These are phyloP conservation scores for Telopea speciosissima DNA, from an alignment of 177 flowering plant species.

Conservation along the genomic window DNA sequence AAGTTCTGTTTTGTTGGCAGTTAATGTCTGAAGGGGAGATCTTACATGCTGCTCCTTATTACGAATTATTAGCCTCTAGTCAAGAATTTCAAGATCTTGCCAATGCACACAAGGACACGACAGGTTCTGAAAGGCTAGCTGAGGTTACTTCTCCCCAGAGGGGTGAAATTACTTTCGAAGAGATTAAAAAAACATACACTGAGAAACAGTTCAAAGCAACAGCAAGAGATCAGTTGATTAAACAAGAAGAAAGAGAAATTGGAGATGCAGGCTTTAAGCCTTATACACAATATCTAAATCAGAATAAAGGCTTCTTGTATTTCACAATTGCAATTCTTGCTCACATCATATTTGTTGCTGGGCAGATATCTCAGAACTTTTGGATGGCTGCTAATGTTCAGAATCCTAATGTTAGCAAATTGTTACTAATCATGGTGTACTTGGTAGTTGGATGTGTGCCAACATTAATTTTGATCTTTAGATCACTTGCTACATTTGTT, in stretches of 20 bases:
- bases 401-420: conserved; percentile 27
- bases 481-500: conserved; percentile 28
- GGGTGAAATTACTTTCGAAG: conserved; percentile 13
- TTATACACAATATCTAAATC: conserved; percentile 53
- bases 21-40: conserved; percentile 55
- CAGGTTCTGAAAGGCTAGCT: conserved; percentile 33
- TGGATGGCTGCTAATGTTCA: conserved; percentile 66
- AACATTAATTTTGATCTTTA: conserved; percentile 21
- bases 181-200: conserved; percentile 18
- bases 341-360: conserved; percentile 32
- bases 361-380: conserved; percentile 40
- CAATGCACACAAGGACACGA: conserved; percentile 53
- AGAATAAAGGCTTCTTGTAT: conserved; percentile 44
- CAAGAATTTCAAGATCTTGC: conserved; percentile 50
- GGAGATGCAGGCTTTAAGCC: conserved; percentile 66
- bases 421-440: conserved; percentile 37
- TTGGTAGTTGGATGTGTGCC: conserved; percentile 31
- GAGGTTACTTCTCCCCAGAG: conserved; percentile 17
- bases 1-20: conserved; percentile 26
- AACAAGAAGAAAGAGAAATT: conserved; percentile 63
- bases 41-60: conserved; percentile 29
- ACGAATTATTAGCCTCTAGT: conserved; percentile 39
- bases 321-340: conserved; percentile 26
- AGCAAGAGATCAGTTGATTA: conserved; percentile 51
- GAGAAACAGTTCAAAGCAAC: conserved; percentile 19